phyloP scores from a whole-genome alignment of 495 filamentous ascomycete genomes.

The Penicillium bovifimosum region DNA sequence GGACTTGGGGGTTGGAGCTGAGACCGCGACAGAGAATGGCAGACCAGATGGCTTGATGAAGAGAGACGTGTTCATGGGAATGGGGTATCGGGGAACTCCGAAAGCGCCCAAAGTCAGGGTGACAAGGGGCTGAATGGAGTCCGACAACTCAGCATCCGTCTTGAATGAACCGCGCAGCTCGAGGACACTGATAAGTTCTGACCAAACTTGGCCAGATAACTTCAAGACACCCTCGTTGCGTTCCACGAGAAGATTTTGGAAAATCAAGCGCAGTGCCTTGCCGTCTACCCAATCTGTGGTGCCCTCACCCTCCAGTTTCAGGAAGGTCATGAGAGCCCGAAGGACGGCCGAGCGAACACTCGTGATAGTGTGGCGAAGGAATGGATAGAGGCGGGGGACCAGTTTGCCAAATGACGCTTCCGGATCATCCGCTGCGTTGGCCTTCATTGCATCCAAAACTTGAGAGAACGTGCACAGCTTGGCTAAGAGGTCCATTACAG shows the following conservation, averaged over 20 bases:
- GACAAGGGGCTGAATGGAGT: slow-evolving; percentile 69
- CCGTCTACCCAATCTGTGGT: slow-evolving; percentile 91
- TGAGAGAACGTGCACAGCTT: slow-evolving; percentile 92
- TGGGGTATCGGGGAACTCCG: slow-evolving; percentile 79
- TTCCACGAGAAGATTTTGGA: slow-evolving; percentile 93
- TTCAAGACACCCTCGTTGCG: slow-evolving; percentile 72
- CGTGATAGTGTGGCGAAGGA: slow-evolving; percentile 93
- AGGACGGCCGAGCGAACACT: slow-evolving; percentile 90
- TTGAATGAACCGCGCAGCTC: slow-evolving; percentile 55
- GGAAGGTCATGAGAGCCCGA: slow-evolving; percentile 86
- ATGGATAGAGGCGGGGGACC: slow-evolving; percentile 91
- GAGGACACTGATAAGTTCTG: slow-evolving; percentile 64
- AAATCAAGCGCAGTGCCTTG: slow-evolving; percentile 79
- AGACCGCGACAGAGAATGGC: slow-evolving; percentile 55
- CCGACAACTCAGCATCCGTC: slow-evolving; percentile 53
- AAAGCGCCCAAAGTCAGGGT: slow-evolving; percentile 81
- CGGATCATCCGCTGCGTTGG: slow-evolving; percentile 73
- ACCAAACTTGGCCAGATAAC: slow-evolving; percentile 83
- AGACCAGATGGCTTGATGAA: slow-evolving; percentile 95
- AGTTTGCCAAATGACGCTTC: slow-evolving; percentile 85
- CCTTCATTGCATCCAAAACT: slow-evolving; percentile 90
- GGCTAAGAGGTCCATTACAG: slow-evolving; percentile 94
- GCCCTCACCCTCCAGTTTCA: slow-evolving; percentile 74
- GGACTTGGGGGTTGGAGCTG: slow-evolving; percentile 45
- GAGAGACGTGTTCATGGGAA: slow-evolving; percentile 80